phyloP scores from a whole-genome alignment of 73 alveolate species.

The Paramecium biaurelia region DNA sequence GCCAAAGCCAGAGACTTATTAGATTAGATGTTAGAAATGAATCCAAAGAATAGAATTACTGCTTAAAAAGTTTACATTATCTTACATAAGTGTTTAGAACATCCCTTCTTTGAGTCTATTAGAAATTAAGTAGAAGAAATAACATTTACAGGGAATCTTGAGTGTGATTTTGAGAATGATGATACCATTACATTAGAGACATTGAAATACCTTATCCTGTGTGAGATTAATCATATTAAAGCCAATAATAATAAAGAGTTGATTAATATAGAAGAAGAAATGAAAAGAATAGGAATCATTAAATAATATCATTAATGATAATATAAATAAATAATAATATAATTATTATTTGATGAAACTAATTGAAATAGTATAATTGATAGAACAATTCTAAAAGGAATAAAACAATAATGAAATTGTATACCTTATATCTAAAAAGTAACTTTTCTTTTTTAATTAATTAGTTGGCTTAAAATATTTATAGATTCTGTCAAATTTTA shows the following conservation, averaged over 20 bases:
- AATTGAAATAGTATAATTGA: background rate
- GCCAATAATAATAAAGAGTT: background rate
- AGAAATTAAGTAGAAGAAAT: constrained; percentile 46
- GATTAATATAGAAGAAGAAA: background rate
- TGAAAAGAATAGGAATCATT: background rate
- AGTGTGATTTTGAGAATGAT: constrained; percentile 59
- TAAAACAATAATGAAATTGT: background rate
- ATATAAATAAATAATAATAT: background rate
- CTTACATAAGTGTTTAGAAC: constrained; percentile 51
- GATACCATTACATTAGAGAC: constrained; percentile 33
- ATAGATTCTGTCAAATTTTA: background rate
- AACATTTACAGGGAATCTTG: background rate
- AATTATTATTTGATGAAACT: background rate
- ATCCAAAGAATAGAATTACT: constrained; percentile 57
- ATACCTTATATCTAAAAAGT: background rate
- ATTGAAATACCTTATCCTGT: background rate
- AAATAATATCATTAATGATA: background rate
- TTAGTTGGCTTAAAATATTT: background rate
- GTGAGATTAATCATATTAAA: constrained; percentile 29
- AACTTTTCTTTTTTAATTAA: background rate
- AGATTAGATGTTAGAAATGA: constrained; percentile 54
- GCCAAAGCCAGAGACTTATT: constrained; percentile 45
- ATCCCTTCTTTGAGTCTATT: constrained; percentile 51
- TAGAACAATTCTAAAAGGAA: background rate
- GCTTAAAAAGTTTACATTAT: constrained; percentile 56